These are phyloP conservation scores for Tinospora cordifolia DNA, from an alignment of 164 flowering plant species.

Conservation along the genomic window DNA sequence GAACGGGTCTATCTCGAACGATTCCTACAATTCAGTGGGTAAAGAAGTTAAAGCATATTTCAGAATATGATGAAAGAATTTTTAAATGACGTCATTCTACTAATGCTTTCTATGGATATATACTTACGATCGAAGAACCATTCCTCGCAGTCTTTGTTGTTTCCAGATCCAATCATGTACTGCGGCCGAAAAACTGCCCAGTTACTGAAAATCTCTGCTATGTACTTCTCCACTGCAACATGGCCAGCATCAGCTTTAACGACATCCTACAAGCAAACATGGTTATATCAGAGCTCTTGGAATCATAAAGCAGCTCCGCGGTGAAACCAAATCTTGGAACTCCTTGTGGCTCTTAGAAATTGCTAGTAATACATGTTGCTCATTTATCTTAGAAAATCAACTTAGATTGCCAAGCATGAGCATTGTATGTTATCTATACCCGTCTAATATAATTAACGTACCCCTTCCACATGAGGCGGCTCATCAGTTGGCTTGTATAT, in stretches of 20 bases:
- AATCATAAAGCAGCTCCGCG: neutral
- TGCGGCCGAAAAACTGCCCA: constrained; percentile 97
- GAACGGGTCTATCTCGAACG: constrained; percentile 83
- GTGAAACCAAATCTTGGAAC: neutral
- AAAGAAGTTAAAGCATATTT: neutral
- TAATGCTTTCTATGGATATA: neutral
- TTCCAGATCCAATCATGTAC: constrained; percentile 97
- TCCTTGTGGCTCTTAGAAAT: neutral
- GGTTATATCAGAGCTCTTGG: neutral
- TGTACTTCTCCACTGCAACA: constrained; percentile 79
- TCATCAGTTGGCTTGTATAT: constrained; percentile 87
- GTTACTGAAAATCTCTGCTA: constrained; percentile 50
- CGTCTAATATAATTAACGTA: constrained; percentile 20
- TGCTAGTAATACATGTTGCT: neutral
- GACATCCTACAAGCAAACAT: constrained; percentile 44
- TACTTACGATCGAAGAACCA: constrained; percentile 99
- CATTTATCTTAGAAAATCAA: too few species aligned
- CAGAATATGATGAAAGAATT: neutral
- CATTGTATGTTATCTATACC: neutral
- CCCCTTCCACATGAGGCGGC: constrained; percentile 99
- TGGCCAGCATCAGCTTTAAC: constrained; percentile 89
- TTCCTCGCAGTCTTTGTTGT: constrained; percentile 98
- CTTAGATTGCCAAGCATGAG: neutral
- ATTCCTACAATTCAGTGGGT: constrained; percentile 45
- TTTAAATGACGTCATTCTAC: neutral